These are phyloP conservation scores for Cutaneotrichosporon cavernicola DNA, from an alignment of 1,284 basidiomycete genomes.

Conservation along the genomic window DNA sequence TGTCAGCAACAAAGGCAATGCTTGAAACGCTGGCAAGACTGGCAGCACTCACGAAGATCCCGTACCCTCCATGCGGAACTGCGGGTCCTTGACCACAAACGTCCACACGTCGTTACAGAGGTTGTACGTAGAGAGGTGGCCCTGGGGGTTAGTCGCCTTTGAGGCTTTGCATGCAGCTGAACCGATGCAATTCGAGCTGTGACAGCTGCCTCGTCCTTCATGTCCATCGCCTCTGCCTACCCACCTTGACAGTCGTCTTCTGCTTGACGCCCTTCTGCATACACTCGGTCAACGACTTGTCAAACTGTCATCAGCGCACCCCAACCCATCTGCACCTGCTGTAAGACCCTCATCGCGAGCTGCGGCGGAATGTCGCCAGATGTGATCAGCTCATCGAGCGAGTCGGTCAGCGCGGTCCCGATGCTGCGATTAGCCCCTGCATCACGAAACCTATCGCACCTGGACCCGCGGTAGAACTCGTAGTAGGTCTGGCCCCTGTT, in stretches of 20 bases:
- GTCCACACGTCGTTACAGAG: constrained; percentile 97
- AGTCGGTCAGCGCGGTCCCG: constrained; percentile 97
- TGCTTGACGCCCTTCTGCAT: constrained; percentile 87
- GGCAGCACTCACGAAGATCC: constrained; percentile 35
- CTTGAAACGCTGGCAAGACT: background rate
- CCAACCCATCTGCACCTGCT: constrained; percentile 64
- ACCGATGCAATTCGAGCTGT: background rate
- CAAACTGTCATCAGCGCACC: constrained; percentile 64
- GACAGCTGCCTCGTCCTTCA: background rate
- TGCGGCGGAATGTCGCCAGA: constrained; percentile 96
- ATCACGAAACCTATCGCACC: constrained; percentile 23
- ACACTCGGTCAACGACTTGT: constrained; percentile 87
- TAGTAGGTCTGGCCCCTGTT: constrained; percentile 64
- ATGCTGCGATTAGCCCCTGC: constrained; percentile 61
- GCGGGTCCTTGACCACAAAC: constrained; percentile 85
- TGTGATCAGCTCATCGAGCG: constrained; percentile 96
- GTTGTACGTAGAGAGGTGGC: constrained; percentile 86
- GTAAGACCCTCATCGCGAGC: constrained; percentile 92
- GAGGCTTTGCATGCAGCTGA: too few species aligned
- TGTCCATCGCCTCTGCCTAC: constrained; percentile 25
- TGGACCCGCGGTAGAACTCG: constrained; percentile 72
- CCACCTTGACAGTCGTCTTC: constrained; percentile 84
- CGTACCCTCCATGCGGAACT: constrained; percentile 91
- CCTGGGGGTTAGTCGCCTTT: constrained; percentile 57
- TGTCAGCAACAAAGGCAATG: constrained; percentile 12